Base-by-base conservation (phyloP, 2,329 filamentous ascomycete species). In the Pseudocercospora fijiensis region DNA sequence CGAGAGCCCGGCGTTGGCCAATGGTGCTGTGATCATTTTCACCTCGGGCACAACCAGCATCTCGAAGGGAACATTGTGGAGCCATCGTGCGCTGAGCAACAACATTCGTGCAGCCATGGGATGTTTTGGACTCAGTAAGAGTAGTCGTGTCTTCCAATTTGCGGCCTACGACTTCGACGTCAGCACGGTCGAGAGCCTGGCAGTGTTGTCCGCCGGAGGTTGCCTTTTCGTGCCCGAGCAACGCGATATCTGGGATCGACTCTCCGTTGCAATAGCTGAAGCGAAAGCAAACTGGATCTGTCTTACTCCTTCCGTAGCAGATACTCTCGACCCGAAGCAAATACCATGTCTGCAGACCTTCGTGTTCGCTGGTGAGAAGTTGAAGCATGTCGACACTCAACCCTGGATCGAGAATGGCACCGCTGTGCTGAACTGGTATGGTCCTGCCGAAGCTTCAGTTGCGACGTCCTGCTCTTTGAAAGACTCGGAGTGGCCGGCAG, bases 231-330 rank as follows among this genome's bases (percentile, higher is more conserved):
- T 58, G 52, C 68, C 52, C 45, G 74, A 79, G 1, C 83, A 87
- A 47, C 78, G 82, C 2, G 73, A 56, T 26, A 37, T 55, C 18
- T 27, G 82, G 37, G 79, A 81, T 58, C 80, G 86, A 58, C 76
- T 87, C 3, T 75, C 78, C 1, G 81, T 79, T 2, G 81, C 80
- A 16, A 62, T 67, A 22, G 28, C 28, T 3, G 8, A 16, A 9
- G 8, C 37, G 30, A 18, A 52, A 24, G 43, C 53, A 8, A 61
- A 63, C 0, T 88, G 33, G 77, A 78, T 7, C 81, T 78, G 82
- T 81, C 0, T 86, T 70, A 88, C 86, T 0, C 83, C 85, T 1
- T 78, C 84, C 0, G 79, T 89, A 16, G 83, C 84, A 0, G 76
- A 76, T 16, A 76, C 78, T 0, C 60, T 84, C 1, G 74, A 78